Evolutionary conservation across 2,329 filamentous ascomycete species (phyloP).

Genomic region (Neocatenulostroma microsporum): DNA sequence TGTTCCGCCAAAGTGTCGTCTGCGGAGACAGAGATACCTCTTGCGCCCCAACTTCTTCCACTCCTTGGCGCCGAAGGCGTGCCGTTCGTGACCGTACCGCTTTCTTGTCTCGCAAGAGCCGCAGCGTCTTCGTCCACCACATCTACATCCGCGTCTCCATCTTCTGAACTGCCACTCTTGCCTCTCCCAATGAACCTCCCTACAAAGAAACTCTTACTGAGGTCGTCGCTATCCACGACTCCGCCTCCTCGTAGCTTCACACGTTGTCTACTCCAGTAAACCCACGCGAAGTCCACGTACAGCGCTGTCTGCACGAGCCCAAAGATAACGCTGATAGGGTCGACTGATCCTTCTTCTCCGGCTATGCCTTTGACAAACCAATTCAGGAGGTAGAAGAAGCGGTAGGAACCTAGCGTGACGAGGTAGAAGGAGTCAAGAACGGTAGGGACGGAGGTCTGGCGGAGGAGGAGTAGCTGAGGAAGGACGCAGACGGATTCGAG

Average conservation of each 20-base stretch:
- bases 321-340: slow-evolving; percentile 72
- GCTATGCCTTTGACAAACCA: slow-evolving; percentile 64
- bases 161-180: slow-evolving; percentile 36
- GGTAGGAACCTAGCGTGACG: slow-evolving; percentile 76
- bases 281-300: slow-evolving; percentile 93
- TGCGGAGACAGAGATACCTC: slow-evolving; percentile 53
- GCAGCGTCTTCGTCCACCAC: slow-evolving; percentile 55
- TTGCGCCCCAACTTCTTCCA: slow-evolving; percentile 47
- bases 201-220: slow-evolving; percentile 77
- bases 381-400: slow-evolving; percentile 81
- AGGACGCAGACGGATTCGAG: slow-evolving; percentile 87
- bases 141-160: slow-evolving; percentile 47
- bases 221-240: slow-evolving; percentile 81
- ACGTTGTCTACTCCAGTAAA: slow-evolving; percentile 86
- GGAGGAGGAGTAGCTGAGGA: slow-evolving; percentile 81
- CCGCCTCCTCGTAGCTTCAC: slow-evolving; percentile 87
- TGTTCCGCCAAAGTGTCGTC: slow-evolving; percentile 44
- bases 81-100: slow-evolving; percentile 16
- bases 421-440: slow-evolving; percentile 98
- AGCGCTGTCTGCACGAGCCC: slow-evolving; percentile 82
- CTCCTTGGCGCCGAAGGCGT: slow-evolving; percentile 14
- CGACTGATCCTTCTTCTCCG: slow-evolving; percentile 44
- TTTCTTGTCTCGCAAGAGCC: slow-evolving; percentile 35
- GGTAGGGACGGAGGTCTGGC: slow-evolving; percentile 90
- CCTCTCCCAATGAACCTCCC: slow-evolving; percentile 61